Evolutionary conservation across 192 early-diverging fungal genomes (phyloP).

Genomic region (Paraglomus brasilianum): DNA sequence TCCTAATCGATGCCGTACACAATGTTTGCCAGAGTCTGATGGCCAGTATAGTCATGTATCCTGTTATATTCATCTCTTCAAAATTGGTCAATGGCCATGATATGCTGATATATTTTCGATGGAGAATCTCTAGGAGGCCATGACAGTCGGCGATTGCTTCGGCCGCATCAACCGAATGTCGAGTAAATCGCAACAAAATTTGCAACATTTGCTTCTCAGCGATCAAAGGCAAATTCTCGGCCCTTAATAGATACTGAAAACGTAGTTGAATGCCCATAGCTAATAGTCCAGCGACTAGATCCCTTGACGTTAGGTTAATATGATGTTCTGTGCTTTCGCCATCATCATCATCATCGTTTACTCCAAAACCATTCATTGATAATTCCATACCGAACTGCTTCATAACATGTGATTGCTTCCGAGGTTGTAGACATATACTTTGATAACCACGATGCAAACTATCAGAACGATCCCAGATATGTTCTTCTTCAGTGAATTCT

Average conservation of each 20-base stretch:
- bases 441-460: constrained; percentile 39
- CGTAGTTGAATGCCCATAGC: constrained; percentile 60
- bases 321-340: constrained; percentile 42
- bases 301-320: constrained; percentile 47
- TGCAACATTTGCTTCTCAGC: constrained; percentile 46
- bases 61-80: constrained; percentile 32
- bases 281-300: constrained; percentile 59
- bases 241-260: constrained; percentile 54
- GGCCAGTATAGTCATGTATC: not conserved
- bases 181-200: constrained; percentile 49
- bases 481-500: constrained; percentile 31
- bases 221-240: constrained; percentile 34
- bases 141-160: constrained; percentile 49
- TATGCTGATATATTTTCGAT: constrained; percentile 38
- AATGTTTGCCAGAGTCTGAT: constrained; percentile 42
- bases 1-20: constrained; percentile 41
- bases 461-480: constrained; percentile 42
- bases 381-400: constrained; percentile 42
- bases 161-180: constrained; percentile 41
- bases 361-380: constrained; percentile 34
- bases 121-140: constrained; percentile 45
- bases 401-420: constrained; percentile 29
- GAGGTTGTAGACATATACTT: constrained; percentile 24
- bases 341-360: constrained; percentile 41
- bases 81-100: constrained; percentile 47